Base-by-base conservation (phyloP, 225 moss, liverwort and hornwort species). In the Marchantia paleacea region DNA sequence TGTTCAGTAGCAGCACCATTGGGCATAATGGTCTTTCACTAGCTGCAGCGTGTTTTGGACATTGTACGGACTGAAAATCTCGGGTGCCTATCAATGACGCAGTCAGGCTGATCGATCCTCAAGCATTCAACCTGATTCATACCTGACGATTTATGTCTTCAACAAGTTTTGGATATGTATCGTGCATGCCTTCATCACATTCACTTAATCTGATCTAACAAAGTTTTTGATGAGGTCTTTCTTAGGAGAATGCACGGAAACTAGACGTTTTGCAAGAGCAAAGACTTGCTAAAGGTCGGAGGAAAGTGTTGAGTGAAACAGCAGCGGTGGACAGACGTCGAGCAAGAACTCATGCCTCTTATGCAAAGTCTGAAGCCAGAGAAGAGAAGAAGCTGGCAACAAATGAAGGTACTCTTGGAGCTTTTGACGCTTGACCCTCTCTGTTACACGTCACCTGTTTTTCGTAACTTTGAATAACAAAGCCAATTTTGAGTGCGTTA, bases 271-370 rank as follows among this genome's bases (percentile, higher is more conserved):
- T 87, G 85, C 83, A 81, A 80, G 84, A 84, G 68, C 84, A 89
- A 55, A 80, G 79, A 81, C 84, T 91, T 79, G 89, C 94, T 39
- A 78, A 85, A 76, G 82, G 88, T 53, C 85, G 96, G 79, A 94
- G 96, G 79, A 89, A 90, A 80, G 85, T 90, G 55, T 81, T 89
- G 84, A 94, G 87, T 78, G 79, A 81, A 85, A 92, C 89, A 61
- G 92, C 96, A 77, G 89, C 83, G 77, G 82, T 91, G 80, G 94
- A 96, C 75, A 84, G 92, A 73, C 91, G 86, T 85, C 91, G 88
- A 83, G 94, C 93, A 80, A 91, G 88, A 79, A 75, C 4, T 67
- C 49, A 73, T 73, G 87, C 80, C 50, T 76, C 85, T 80, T 85
- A 86, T 82, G 80, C 81, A 72, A 85, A 85, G 84, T 80, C 76